Percentiles rank a stretch among this genome's conserved stretches.
phyloP scores from a whole-genome alignment of 1,139 yeast species.

The Maudiozyma humilis region DNA sequence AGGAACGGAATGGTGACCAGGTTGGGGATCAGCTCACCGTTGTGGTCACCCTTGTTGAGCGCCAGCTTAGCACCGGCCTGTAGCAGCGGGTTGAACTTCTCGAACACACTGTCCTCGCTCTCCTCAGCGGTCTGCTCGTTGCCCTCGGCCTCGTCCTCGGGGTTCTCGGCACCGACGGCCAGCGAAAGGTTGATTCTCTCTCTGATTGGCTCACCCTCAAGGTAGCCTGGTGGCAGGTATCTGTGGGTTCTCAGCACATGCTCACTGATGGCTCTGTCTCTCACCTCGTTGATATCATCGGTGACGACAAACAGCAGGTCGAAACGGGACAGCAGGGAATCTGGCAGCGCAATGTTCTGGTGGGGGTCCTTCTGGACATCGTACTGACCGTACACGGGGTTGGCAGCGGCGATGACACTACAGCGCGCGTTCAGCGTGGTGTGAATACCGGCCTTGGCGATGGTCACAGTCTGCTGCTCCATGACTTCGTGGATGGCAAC shows the following conservation, averaged over 20 bases:
- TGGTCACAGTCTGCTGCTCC: conserved; percentile 98
- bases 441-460: conserved; percentile 97
- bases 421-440: conserved; percentile 95
- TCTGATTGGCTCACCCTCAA: conserved; percentile 91
- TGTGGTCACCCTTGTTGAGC: conserved; percentile 30
- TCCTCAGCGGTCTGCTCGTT: conserved; percentile 31
- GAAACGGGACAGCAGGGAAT: conserved; percentile 91
- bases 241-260: conserved; percentile 94
- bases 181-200: conserved; percentile 63
- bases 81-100: conserved; percentile 71
- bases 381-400: conserved; percentile 95
- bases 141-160: conserved; percentile 32
- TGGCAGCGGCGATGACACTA: conserved; percentile 96
- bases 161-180: conserved; percentile 65
- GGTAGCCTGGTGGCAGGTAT: conserved; percentile 76
- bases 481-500: conserved; percentile 98
- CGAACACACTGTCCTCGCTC: conserved; percentile 51
- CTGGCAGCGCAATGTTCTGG: conserved; percentile 93
- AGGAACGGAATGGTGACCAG: conserved; percentile 77
- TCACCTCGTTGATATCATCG: conserved; percentile 80
- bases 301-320: conserved; percentile 93
- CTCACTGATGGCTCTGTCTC: conserved; percentile 83
- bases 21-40: conserved; percentile 43
- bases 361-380: conserved; percentile 96
- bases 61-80: conserved; percentile 65